A percentile compares a stretch with the other conserved stretches of the same genome.
phyloP scores from a whole-genome alignment of 2,329 filamentous ascomycete species.

The Aspergillus melleus region DNA sequence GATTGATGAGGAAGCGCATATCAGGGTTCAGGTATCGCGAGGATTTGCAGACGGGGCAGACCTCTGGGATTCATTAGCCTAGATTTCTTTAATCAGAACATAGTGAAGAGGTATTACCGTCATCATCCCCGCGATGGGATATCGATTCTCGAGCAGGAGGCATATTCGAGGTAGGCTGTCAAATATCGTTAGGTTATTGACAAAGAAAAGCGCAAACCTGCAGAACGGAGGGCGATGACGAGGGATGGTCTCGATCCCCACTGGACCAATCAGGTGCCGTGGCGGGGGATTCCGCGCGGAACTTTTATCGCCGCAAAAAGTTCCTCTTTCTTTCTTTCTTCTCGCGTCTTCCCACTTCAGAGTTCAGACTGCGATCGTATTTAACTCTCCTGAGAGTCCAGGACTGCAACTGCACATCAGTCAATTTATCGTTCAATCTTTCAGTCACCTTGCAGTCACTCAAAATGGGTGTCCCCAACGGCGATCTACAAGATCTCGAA shows the following conservation, averaged over 20 bases:
- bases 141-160: slow-evolving; percentile 32
- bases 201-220: neutral
- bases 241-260: neutral
- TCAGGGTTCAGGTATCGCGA: slow-evolving; percentile 91
- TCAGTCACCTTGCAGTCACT: neutral
- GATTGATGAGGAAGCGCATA: slow-evolving; percentile 94
- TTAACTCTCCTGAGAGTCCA: neutral
- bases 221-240: neutral
- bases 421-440: slow-evolving; percentile 6
- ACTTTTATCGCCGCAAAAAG: slow-evolving; percentile 5
- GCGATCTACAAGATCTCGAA: slow-evolving; percentile 68
- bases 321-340: slow-evolving; percentile 19
- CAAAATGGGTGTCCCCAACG: slow-evolving; percentile 39
- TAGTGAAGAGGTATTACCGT: slow-evolving; percentile 31
- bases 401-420: neutral
- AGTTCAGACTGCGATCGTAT: neutral
- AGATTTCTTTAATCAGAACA: neutral
- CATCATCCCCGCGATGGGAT: slow-evolving; percentile 42
- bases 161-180: slow-evolving; percentile 23
- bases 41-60: slow-evolving; percentile 97
- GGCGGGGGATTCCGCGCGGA: slow-evolving; percentile 13
- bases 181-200: neutral
- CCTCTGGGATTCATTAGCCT: slow-evolving; percentile 54
- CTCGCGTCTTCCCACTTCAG: slow-evolving; percentile 7
- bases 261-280: slow-evolving; percentile 19